Evolutionary conservation across 768 basidiomycete genomes (phyloP).

Genomic region (Tricholoma sp.): DNA sequence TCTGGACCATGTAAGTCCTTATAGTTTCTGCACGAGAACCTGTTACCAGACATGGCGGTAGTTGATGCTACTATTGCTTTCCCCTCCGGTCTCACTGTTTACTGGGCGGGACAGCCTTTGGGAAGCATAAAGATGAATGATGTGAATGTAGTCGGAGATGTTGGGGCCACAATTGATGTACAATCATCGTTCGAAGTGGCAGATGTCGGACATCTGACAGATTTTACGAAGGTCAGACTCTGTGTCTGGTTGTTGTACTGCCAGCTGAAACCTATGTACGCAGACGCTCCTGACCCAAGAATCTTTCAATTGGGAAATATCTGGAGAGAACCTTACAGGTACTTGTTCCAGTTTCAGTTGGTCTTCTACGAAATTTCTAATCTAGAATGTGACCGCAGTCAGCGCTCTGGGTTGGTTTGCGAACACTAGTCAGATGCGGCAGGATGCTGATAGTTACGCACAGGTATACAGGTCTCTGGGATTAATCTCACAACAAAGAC

Average conservation of each 20-base stretch:
- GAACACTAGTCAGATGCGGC: not conserved
- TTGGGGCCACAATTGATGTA: slow-evolving; percentile 55
- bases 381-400: slow-evolving; percentile 29
- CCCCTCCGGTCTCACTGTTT: slow-evolving; percentile 52
- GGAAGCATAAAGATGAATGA: slow-evolving; percentile 59
- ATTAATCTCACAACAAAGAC: slow-evolving; percentile 51
- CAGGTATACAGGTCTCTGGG: slow-evolving; percentile 54
- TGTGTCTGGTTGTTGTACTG: not conserved
- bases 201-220: slow-evolving; percentile 50
- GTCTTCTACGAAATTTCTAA: not conserved
- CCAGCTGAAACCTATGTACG: not conserved
- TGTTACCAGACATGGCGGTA: slow-evolving; percentile 12
- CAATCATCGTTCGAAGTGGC: slow-evolving; percentile 55
- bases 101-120: slow-evolving; percentile 53
- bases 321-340: slow-evolving; percentile 60
- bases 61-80: slow-evolving; percentile 71
- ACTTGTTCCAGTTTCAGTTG: not conserved
- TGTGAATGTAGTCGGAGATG: slow-evolving; percentile 53
- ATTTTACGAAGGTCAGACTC: slow-evolving; percentile 53
- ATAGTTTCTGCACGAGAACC: not conserved
- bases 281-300: slow-evolving; percentile 56
- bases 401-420: slow-evolving; percentile 42
- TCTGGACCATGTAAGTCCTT: slow-evolving; percentile 62
- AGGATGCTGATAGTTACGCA: not conserved
- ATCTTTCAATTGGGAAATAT: slow-evolving; percentile 67